Percentiles rank a stretch among this genome's conserved stretches.
Conservation (phyloP, 225 moss, liverwort and hornwort species). For the Pseudisothecium myosuroides region DNA sequence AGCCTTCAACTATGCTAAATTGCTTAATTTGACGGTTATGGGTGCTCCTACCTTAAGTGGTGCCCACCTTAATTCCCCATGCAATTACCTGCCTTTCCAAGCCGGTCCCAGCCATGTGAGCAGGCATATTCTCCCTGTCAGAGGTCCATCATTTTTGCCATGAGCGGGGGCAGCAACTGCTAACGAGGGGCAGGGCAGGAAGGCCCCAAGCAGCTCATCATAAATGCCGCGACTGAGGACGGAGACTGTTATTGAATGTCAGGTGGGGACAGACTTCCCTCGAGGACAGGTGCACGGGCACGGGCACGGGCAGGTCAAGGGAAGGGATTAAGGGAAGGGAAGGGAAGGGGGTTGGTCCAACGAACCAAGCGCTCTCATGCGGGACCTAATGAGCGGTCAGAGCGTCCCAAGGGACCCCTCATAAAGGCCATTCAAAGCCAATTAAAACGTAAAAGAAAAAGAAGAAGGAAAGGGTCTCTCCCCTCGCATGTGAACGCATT, state of each 20-base stretch:
- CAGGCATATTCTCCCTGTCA: no score
- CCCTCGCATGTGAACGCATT: background rate
- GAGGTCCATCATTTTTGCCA: no score
- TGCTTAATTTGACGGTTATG: no score
- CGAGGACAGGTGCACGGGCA: background rate
- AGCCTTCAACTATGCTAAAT: no score
- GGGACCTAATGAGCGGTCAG: background rate
- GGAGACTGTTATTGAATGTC: background rate
- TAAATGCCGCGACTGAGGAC: background rate
- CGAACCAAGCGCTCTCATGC: background rate
- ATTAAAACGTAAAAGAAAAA: fast-evolving
- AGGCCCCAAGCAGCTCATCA: background rate
- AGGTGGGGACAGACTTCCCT: background rate
- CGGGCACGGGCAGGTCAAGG: background rate
- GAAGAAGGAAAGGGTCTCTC: no score
- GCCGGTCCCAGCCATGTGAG: no score
- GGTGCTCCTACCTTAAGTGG: no score
- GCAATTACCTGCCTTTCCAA: no score
- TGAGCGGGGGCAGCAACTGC: no score
- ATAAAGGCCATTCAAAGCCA: background rate
- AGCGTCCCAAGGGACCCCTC: background rate
- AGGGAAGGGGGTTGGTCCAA: background rate
- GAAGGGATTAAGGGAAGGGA: no score
- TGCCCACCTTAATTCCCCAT: no score
- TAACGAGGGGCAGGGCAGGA: no score